Evolutionary conservation across 495 filamentous ascomycete species (phyloP).

Genomic region (Hyphodiscus hymeniophilus): DNA sequence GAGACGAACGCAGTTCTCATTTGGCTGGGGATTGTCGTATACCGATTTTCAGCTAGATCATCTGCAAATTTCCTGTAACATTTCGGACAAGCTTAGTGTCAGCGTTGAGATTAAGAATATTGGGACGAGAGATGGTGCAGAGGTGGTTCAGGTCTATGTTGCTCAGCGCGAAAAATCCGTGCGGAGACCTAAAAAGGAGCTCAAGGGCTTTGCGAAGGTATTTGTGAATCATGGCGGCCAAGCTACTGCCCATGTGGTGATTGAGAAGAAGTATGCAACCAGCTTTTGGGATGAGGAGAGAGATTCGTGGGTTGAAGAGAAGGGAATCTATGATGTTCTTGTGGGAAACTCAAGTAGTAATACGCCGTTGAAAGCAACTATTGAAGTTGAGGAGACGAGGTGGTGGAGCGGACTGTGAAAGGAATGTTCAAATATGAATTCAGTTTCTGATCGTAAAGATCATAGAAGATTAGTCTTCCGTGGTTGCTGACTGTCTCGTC

Average conservation of each 20-base stretch:
- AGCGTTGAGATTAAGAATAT: slow-evolving; percentile 48
- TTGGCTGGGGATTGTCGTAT: slow-evolving; percentile 83
- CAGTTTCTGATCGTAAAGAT: no score
- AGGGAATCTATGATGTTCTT: slow-evolving; percentile 50
- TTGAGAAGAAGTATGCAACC: slow-evolving; percentile 50
- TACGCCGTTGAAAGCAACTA: slow-evolving; percentile 34
- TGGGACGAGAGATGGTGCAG: slow-evolving; percentile 38
- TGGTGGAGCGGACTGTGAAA: slow-evolving; percentile 43
- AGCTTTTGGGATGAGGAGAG: slow-evolving; percentile 64
- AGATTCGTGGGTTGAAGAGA: slow-evolving; percentile 54
- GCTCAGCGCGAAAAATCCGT: slow-evolving; percentile 39
- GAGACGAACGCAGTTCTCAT: slow-evolving; percentile 71
- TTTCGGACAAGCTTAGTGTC: slow-evolving; percentile 29
- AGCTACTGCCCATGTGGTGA: slow-evolving; percentile 43
- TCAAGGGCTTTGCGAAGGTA: slow-evolving; percentile 69
- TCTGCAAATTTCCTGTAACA: neutral
- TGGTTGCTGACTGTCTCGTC: no score
- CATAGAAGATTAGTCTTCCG: no score
- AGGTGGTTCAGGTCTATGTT: slow-evolving; percentile 57
- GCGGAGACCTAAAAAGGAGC: slow-evolving; percentile 54
- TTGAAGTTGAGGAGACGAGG: slow-evolving; percentile 43
- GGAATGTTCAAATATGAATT: no score
- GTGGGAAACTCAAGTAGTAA: slow-evolving; percentile 39
- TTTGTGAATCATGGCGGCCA: slow-evolving; percentile 51
- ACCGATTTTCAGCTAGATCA: slow-evolving; percentile 61